Evolutionary conservation across 2,329 filamentous ascomycete genomes (phyloP), one percentile per base, ranked within the genome.

Genomic region (Colletotrichum cereale): DNA sequence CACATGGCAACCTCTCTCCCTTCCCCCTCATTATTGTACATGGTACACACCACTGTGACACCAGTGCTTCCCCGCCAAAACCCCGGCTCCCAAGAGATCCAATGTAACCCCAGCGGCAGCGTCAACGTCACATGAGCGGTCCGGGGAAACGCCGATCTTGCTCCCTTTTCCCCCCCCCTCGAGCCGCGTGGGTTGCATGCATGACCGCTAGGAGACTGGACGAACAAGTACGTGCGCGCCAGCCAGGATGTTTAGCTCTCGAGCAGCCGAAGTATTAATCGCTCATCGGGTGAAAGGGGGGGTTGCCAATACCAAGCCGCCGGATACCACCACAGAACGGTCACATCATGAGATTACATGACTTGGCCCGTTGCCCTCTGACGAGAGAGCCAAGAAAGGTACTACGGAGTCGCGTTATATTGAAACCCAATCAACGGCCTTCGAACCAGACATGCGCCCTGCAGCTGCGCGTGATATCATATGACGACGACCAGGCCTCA

Each of bases 81-180:
- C 57, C 57, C 63, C 64, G 60, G 61, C 48, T 52, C 52, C 57
- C 68, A 71, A 68, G 65, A 63, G 65, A 63, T 71, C 53, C 14
- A 58, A 63, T 68, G 68, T 8, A 68, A 71, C 68, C 65, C 65
- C 58, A 26, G 57, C 34, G 58, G 42, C 58, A 48, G 29, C 16
- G 58, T 26, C 48, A 42, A 42, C 47, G 56, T 56, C 63, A 71
- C 67, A 53, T 44, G 64, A 40, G 63, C 36, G 14, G 18, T 47
- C 67, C 40, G 44, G 18, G 29, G 24, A 34, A 44, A 44, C n/a
- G 64, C 34, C 52, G 52, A 63, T 71, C 56, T 52, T 40, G 47
- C 31, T 31, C 50, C 64, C 50, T 42, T 58, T 57, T 52, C n/a
- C n/a, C n/a, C n/a, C n/a, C n/a, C n/a, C n/a, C n/a, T 42, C 63